Conservation (phyloP, 169 alveolate species). For the Babesia sp. region DNA sequence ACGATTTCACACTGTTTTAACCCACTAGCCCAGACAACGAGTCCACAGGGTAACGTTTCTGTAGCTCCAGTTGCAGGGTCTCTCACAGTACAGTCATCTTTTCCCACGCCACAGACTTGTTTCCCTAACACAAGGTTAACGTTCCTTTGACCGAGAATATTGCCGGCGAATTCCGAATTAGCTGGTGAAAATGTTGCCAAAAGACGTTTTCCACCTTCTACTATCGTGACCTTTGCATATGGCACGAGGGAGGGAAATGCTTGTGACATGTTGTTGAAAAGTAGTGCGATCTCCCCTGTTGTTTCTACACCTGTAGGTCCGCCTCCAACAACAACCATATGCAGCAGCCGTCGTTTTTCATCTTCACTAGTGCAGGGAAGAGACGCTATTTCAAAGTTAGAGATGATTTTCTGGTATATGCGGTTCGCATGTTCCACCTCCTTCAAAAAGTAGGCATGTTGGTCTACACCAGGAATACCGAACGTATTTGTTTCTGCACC, state of each 20-base stretch:
- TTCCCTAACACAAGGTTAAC: slow-evolving; percentile 66
- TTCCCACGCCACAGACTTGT: slow-evolving; percentile 67
- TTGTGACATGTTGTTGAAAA: slow-evolving; percentile 49
- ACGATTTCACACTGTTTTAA: slow-evolving; percentile 68
- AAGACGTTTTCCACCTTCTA: slow-evolving; percentile 73
- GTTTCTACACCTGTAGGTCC: slow-evolving; percentile 81
- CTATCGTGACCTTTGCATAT: slow-evolving; percentile 67
- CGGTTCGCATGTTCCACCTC: slow-evolving; percentile 72
- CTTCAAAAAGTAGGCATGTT: slow-evolving; percentile 73
- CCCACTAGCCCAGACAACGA: slow-evolving; percentile 81
- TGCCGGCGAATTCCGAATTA: slow-evolving; percentile 63
- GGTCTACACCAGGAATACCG: slow-evolving; percentile 74
- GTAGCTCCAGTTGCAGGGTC: slow-evolving; percentile 60
- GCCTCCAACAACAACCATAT: slow-evolving; percentile 76
- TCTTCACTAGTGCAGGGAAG: slow-evolving; percentile 45
- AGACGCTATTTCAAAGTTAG: slow-evolving; percentile 62
- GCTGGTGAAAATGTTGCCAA: slow-evolving; percentile 69
- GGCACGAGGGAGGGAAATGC: slow-evolving; percentile 45
- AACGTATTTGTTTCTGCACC: slow-evolving; percentile 77
- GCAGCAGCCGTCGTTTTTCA: slow-evolving; percentile 51
- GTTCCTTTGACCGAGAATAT: slow-evolving; percentile 44
- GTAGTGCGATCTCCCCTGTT: slow-evolving; percentile 75
- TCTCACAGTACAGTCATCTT: slow-evolving; percentile 46
- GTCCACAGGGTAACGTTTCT: slow-evolving; percentile 67
- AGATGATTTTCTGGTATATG: slow-evolving; percentile 56